phyloP scores from a whole-genome alignment of 805 yeast genomes.

The Schwanniomyces occidentalis region DNA sequence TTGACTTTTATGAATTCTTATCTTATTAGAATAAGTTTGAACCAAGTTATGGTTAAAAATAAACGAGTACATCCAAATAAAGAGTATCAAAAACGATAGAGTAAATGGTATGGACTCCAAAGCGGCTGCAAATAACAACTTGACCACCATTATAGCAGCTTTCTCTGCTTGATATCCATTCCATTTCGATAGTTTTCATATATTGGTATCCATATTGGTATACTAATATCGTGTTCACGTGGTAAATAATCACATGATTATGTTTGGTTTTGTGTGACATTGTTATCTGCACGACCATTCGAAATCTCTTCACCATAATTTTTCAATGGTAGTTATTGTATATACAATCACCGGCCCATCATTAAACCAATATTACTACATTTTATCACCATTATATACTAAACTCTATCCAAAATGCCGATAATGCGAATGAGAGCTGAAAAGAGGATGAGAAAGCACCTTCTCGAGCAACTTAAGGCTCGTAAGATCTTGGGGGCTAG shows the following conservation, averaged over 20 bases:
- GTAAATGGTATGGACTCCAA: constrained; percentile 13
- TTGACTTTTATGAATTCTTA: constrained; percentile 17
- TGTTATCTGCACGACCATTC: constrained; percentile 4
- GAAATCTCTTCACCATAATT: constrained; percentile 5
- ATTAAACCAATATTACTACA: too few relatives aligned
- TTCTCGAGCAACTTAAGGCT: constrained; percentile 45
- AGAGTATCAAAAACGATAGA: constrained; percentile 15
- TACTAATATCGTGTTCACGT: too few relatives aligned
- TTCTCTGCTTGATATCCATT: too few relatives aligned
- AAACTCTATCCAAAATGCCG: constrained; percentile 24
- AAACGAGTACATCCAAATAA: constrained; percentile 20
- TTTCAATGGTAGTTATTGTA: too few relatives aligned
- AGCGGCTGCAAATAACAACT: too few relatives aligned
- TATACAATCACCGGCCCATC: too few relatives aligned
- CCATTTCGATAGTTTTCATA: too few relatives aligned
- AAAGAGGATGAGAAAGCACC: constrained; percentile 48
- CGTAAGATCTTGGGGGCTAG: constrained; percentile 44
- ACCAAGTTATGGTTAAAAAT: constrained; percentile 26
- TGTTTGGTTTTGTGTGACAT: too few relatives aligned
- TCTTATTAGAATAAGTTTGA: constrained; percentile 21
- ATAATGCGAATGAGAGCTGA: constrained; percentile 42
- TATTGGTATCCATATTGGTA: too few relatives aligned
- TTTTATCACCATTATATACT: not conserved
- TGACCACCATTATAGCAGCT: too few relatives aligned
- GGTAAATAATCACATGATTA: too few relatives aligned